Evolutionary conservation across 495 filamentous ascomycete species (phyloP).

Genomic region (Monascus purpureus): DNA sequence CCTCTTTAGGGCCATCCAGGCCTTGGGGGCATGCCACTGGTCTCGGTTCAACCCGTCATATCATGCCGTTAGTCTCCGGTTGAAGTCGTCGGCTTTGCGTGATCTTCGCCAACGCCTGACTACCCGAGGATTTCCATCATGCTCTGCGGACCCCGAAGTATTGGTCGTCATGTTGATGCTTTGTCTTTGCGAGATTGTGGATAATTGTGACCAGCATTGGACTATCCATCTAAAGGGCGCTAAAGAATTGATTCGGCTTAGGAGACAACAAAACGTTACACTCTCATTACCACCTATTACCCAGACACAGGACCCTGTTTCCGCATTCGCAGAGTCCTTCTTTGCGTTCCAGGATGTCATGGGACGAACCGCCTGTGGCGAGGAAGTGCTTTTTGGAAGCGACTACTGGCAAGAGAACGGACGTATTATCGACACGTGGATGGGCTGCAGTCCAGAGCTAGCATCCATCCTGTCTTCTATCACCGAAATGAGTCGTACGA

Average conservation of each 20-base stretch:
- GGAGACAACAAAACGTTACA: conserved; percentile 12
- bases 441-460: conserved; percentile 32
- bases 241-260: conserved; percentile 26
- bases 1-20: conserved; percentile 25
- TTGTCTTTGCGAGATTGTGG: conserved; percentile 32
- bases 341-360: conserved; percentile 37
- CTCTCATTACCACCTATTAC: conserved; percentile 2
- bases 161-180: conserved; percentile 33
- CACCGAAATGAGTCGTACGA: conserved; percentile 27
- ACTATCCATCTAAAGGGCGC: conserved; percentile 30
- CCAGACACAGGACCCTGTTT: conserved; percentile 12
- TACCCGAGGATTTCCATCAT: conserved; percentile 10
- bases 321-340: conserved; percentile 27
- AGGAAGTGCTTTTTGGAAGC: conserved; percentile 23
- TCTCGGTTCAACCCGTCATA: conserved; percentile 18
- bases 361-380: conserved; percentile 31
- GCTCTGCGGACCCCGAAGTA: conserved; percentile 21
- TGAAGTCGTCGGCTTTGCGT: conserved; percentile 23
- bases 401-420: conserved; percentile 29
- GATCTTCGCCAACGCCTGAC: conserved; percentile 24
- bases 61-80: conserved; percentile 17
- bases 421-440: conserved; percentile 26
- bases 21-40: conserved; percentile 25
- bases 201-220: conserved; percentile 31
- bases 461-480: conserved; percentile 25